Base-by-base conservation (phyloP, 129 eudicot species). In the Pittosporum tobira region DNA sequence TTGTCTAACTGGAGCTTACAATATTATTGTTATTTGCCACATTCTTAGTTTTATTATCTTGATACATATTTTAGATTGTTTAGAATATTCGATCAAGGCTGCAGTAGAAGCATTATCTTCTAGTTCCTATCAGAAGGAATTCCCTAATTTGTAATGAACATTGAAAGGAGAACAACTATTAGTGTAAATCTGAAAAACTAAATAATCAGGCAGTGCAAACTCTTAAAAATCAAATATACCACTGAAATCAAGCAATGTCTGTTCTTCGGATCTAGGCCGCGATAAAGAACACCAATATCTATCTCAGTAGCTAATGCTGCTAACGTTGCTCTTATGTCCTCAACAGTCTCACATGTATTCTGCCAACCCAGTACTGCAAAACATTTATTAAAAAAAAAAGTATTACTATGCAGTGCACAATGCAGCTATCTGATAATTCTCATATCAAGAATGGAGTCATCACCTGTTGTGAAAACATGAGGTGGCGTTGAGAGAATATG, bases 311-410 rank as follows among this genome's bases (percentile, higher is more conserved):
- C 73, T 61, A 91, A 67, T 9, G 95, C 76, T 34, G 82, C 64
- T 70, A 91, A 67, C 6, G 98, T 91, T 14, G 85, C 87, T 70
- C 51, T 73, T 69, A 91, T 91, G 77, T 91, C 94, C 45, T 83
- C 90, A 66, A 83, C 85, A 62, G 72, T 79, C 75, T 91, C 98
- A 63, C 87, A 71, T 18, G 95, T 86, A 65, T 78, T 83, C 61
- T 86, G 98, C 98, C 98, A 91, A 46, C 98, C 98, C 47, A 91
- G 74, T 30, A 91, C 98, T 91, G 66, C 81, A 80, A 62, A 62
- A 58, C 22, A n/a, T n/a, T n/a, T n/a, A n/a, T n/a, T n/a, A n/a
- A 48, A 47, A 61, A 46, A 66, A 60, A 30, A 48, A 42, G 53
- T 29, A 64, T 48, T 50, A 50, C 36, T 4, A 56, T 43, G 37